Conservation (phyloP, 2,329 filamentous ascomycete species). For the Aspergillus uvarum region DNA sequence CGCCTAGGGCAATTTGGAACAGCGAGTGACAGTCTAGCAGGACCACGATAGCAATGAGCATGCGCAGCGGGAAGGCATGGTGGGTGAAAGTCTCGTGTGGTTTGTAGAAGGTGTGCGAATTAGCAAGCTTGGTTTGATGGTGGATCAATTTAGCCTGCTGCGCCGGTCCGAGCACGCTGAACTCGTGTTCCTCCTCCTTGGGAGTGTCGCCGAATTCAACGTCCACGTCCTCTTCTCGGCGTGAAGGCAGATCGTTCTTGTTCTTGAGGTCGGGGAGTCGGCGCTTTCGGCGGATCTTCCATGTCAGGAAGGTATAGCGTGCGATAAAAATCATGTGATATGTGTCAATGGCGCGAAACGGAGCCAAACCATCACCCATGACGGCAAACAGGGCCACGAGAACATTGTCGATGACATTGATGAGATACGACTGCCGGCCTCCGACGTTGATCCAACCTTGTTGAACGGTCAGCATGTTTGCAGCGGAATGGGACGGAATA, state of each 20-base stretch:
- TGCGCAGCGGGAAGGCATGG: slow-evolving; percentile 70
- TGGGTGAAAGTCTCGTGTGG: slow-evolving; percentile 83
- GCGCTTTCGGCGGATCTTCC: slow-evolving; percentile 63
- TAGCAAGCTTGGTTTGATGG: slow-evolving; percentile 76
- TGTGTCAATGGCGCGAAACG: slow-evolving; percentile 77
- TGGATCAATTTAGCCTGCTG: slow-evolving; percentile 71
- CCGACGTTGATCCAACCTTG: slow-evolving; percentile 80
- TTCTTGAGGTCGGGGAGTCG: slow-evolving; percentile 63
- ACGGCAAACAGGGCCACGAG: slow-evolving; percentile 70
- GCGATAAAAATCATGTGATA: slow-evolving; percentile 86
- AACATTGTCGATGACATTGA: slow-evolving; percentile 70
- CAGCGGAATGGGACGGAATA: background rate
- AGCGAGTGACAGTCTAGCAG: slow-evolving; percentile 76
- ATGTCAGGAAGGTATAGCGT: slow-evolving; percentile 67
- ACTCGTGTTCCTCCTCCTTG: slow-evolving; percentile 53
- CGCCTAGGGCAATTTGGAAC: slow-evolving; percentile 76
- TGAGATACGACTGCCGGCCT: slow-evolving; percentile 65
- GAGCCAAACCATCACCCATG: slow-evolving; percentile 68
- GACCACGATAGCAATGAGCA: slow-evolving; percentile 75
- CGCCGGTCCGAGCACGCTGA: slow-evolving; percentile 61
- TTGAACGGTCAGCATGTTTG: background rate
- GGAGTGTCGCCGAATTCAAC: slow-evolving; percentile 45
- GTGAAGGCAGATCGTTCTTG: slow-evolving; percentile 65
- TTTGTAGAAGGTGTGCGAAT: slow-evolving; percentile 85
- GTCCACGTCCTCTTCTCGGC: slow-evolving; percentile 44